Conservation (phyloP, 768 basidiomycete genomes). For the Xerocomellus amylosporus region DNA sequence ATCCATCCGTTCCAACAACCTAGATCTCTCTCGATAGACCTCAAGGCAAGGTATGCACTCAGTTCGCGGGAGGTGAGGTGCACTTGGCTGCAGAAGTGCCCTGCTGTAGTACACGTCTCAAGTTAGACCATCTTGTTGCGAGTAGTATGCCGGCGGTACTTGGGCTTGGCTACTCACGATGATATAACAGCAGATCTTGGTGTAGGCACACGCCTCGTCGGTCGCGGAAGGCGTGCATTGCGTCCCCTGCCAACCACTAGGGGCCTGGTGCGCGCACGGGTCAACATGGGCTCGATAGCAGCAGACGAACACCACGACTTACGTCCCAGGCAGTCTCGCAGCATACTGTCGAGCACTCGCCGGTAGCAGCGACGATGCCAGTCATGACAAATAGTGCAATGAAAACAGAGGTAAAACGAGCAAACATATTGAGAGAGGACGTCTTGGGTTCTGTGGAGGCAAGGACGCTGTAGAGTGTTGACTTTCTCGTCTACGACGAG, state of each 20-base stretch:
- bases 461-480: too few relatives aligned
- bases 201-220: not conserved
- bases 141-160: too few relatives aligned
- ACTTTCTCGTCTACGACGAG: too few relatives aligned
- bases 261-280: not conserved
- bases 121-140: not conserved
- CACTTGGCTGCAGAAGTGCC: not conserved
- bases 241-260: not conserved
- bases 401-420: not conserved
- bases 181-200: constrained; percentile 4
- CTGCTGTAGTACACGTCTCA: not conserved
- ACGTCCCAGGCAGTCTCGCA: not conserved
- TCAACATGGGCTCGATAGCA: not conserved
- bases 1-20: not conserved
- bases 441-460: too few relatives aligned
- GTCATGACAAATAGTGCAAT: not conserved
- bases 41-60: not conserved
- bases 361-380: not conserved
- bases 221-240: not conserved
- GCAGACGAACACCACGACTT: not conserved
- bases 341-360: not conserved
- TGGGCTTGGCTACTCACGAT: not conserved
- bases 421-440: not conserved
- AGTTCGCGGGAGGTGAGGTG: not conserved
- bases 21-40: not conserved